Base-by-base conservation (phyloP, 140 eudicot genomes). In the Anethum foeniculum region DNA sequence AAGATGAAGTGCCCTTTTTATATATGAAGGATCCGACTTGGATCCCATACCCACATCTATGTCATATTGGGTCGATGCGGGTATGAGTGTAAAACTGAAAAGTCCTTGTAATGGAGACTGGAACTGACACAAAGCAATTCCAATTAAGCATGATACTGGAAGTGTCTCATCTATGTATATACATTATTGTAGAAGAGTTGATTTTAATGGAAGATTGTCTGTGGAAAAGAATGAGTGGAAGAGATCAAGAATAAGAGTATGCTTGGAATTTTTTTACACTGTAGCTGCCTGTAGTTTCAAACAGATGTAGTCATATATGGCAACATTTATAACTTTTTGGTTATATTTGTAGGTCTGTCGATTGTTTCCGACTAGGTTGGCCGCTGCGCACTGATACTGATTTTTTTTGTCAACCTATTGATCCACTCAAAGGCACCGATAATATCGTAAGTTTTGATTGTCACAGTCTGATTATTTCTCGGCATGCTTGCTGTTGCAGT, bases 311-410 rank as follows among this genome's bases (percentile, higher is more conserved):
- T 68, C 4, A 14, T 14, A 68, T 32, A 68, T 32, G 5, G 51
- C 18, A 71, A 38, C 15, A 71, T 71, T 2, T 16, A 71, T 71
- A 71, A 79, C 43, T 43, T 30, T 38, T 76, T 75, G 64, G 30
- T 79, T 83, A 39, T 77, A 39, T 68, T 84, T 85, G 89, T 75
- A 94, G 98, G 98, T 94, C 98, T 44, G 83, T 83, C 44, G 92
- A 94, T 52, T 94, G 98, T 87, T 94, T 94, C 80, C 91, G 92
- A 28, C 84, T 94, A 30, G 97, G 98, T 30, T 94, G 98, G 98
- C 98, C 98, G 46, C 90, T 94, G 97, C 97, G 94, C 75, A 80
- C 82, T 16, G 88, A 92, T 64, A 79, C 89, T 84, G 87, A 89
- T 86, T 94, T 94, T 93, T 94, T 94, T 89, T 85, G 85, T 75